A percentile compares a stretch with the other conserved stretches of the same genome.
Evolutionary conservation across 257 asterid species (phyloP).

Genomic region (Solanum chmielewskii): DNA sequence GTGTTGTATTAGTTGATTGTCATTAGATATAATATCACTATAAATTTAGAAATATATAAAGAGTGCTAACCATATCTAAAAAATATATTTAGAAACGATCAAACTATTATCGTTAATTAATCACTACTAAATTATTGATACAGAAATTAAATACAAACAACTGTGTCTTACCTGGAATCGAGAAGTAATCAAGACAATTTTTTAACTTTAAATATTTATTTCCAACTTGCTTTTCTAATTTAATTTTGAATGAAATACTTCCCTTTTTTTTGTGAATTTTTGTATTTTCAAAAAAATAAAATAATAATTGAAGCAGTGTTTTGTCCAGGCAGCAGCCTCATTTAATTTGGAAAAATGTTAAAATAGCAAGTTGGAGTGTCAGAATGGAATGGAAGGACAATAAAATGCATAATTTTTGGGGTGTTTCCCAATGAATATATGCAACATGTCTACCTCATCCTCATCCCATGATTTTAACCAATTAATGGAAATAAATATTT

Average conservation of each 20-base stretch:
- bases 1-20: neutral
- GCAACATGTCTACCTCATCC: neutral
- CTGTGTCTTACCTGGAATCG: neutral
- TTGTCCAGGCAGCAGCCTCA: neutral
- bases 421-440: neutral
- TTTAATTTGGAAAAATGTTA: neutral
- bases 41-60: no score
- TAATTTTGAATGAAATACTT: neutral
- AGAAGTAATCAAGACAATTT: neutral
- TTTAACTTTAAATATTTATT: neutral
- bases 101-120: no score
- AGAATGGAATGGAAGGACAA: neutral
- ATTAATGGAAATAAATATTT: neutral
- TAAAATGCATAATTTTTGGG: neutral
- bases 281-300: neutral
- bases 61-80: no score
- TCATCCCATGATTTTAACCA: neutral
- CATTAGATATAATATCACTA: neutral
- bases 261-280: neutral
- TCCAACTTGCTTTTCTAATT: neutral
- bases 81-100: no score
- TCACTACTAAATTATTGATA: no score
- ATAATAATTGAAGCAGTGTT: neutral
- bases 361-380: neutral
- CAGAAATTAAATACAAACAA: neutral